Percentiles rank a stretch among this genome's conserved stretches.
Conservation (phyloP, 345 rosid genomes). For the Rhodamnia rubescens region DNA sequence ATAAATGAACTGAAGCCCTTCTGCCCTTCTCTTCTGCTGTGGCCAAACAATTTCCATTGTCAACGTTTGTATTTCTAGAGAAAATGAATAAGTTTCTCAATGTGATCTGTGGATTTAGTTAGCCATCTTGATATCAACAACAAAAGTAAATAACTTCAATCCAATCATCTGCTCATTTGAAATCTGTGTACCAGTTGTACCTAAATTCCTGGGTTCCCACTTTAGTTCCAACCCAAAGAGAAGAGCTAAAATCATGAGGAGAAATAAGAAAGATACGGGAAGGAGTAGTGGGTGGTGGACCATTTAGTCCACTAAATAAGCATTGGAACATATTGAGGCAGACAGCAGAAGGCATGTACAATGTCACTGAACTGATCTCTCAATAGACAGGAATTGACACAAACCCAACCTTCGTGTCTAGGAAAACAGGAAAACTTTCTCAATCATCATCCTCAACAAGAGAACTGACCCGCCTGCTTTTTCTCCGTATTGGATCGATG, state of each 20-base stretch:
- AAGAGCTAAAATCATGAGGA: neutral
- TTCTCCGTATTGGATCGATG: neutral
- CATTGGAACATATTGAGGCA: neutral
- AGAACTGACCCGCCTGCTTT: neutral
- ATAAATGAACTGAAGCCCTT: neutral
- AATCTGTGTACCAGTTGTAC: neutral
- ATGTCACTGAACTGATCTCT: neutral
- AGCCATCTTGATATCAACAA: neutral
- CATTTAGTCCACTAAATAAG: constrained; percentile 17
- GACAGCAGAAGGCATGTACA: neutral
- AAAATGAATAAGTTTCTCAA: neutral
- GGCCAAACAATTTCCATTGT: neutral
- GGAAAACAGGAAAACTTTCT: neutral
- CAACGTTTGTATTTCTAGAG: accelerated
- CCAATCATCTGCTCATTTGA: neutral
- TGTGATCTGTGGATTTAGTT: neutral
- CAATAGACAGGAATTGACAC: neutral
- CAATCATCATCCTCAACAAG: neutral
- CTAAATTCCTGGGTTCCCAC: neutral
- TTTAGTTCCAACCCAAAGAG: neutral
- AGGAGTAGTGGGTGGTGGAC: constrained; percentile 12
- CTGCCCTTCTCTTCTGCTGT: neutral
- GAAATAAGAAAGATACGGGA: neutral
- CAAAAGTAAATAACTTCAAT: neutral
- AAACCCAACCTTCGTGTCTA: neutral